Evolutionary conservation across 345 rosid genomes (phyloP), one percentile per base, ranked within the genome.

Genomic region (Sonneratia alba): DNA sequence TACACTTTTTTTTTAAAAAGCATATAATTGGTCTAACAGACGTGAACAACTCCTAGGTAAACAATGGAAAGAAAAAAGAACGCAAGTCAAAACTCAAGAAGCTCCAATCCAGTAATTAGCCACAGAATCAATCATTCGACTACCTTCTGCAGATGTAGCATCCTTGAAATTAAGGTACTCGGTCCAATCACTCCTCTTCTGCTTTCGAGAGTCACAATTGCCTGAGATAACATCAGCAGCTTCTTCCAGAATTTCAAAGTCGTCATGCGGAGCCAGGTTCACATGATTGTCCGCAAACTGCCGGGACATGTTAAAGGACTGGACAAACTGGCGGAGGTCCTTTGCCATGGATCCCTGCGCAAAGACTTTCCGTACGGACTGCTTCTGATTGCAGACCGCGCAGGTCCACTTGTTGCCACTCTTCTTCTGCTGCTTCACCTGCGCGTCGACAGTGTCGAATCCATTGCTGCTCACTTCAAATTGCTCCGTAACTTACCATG

Each of bases 391-490:
- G 79, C 93, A 89, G 3, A 91, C 83, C 62, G 83, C 92, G 77
- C 98, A 93, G 18, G 85, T 81, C 98, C 97, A 93, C 71, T 83
- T 91, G 81, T 80, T 89, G 81, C 85, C 81, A 71, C 80, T 84
- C 80, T 86, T 93, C 89, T 86, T 89, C 86, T 79, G 80, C 81
- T 93, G 97, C 85, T 88, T 93, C 84, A 89, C 97, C 98, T 92
- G 79, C 15, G 16, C n/a, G 53, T 2, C 18, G 22, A 19, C 9
- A 53, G 59, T 22, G 59, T 14, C 53, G 4, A 48, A 68, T 53
- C 16, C 45, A 42, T 24, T 47, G 16, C 55, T 68, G 37, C 42
- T 36, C 12, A 67, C 42, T 18, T n/a, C 36, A 49, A 22, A 42
- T 36, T 16, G 62, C 59, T 9, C 21, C n/a, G 36, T 4, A 0